Conservation (phyloP, 2,329 filamentous ascomycete species). For the Lasiodiplodia sp. region DNA sequence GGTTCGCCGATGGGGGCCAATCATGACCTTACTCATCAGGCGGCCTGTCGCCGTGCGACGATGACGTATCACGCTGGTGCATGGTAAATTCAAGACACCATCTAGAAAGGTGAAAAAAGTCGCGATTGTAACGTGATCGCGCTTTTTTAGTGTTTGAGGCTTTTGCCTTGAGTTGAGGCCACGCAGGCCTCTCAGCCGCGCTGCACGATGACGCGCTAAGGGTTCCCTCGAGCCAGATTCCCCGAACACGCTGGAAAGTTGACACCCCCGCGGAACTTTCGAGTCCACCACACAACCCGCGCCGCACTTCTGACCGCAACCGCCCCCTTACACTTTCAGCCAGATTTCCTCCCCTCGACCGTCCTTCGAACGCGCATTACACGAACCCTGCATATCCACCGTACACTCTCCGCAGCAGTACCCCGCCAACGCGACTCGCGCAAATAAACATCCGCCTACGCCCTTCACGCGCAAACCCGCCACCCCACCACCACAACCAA, state of each 20-base stretch:
- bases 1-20: background rate
- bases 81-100: background rate
- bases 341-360: background rate
- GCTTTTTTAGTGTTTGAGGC: background rate
- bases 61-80: background rate
- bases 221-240: conserved; percentile 2
- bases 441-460: too few relatives aligned
- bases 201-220: conserved; percentile 24
- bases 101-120: background rate
- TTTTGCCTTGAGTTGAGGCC: background rate
- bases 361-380: background rate
- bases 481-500: background rate
- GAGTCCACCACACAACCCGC: background rate
- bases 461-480: background rate
- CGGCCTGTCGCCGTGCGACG: background rate
- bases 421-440: background rate
- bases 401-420: background rate
- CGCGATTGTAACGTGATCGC: background rate
- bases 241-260: conserved; percentile 29
- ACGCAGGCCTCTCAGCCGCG: conserved; percentile 9
- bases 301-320: background rate
- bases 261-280: background rate
- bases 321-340: background rate
- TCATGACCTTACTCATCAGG: conserved; percentile 9
- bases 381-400: background rate